Conservation (phyloP, 305 asterid genomes). For the Rubia balearica region DNA sequence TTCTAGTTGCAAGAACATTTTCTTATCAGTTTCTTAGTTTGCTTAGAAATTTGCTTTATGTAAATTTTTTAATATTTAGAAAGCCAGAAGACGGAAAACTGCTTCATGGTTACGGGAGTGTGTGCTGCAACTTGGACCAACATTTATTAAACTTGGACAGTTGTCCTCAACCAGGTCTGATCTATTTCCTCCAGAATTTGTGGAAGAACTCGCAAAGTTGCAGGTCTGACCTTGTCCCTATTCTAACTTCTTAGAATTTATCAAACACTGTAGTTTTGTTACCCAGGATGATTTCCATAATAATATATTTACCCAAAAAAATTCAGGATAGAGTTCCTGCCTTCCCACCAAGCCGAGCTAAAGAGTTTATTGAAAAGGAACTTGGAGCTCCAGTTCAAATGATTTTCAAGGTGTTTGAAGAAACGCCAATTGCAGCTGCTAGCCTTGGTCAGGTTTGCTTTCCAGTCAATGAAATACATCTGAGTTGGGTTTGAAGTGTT, state of each 20-base stretch:
- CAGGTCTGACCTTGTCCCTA: constrained; percentile 47
- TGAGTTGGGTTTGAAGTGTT: background rate
- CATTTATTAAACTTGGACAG: constrained; percentile 92
- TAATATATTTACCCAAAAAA: background rate
- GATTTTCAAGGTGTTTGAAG: constrained; percentile 79
- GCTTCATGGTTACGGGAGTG: constrained; percentile 87
- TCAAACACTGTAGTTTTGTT: background rate
- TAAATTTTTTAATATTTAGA: constrained; percentile 30
- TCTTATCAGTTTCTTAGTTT: constrained; percentile 6
- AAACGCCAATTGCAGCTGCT: constrained; percentile 93
- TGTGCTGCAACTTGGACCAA: constrained; percentile 92
- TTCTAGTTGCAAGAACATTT: background rate
- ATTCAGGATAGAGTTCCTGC: constrained; percentile 96
- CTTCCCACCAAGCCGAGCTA: constrained; percentile 71
- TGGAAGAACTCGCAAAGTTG: constrained; percentile 86
- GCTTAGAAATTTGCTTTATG: constrained; percentile 11
- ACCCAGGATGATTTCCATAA: background rate
- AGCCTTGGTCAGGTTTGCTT: constrained; percentile 97
- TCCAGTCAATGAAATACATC: background rate
- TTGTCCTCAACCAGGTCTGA: constrained; percentile 92
- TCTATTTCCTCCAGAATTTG: constrained; percentile 85
- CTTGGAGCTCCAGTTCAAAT: constrained; percentile 65
- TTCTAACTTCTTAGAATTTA: background rate
- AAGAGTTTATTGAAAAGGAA: constrained; percentile 64
- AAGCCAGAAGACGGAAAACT: constrained; percentile 54